Percentiles rank a stretch among this genome's conserved stretches.
These are phyloP conservation scores for Dioscorea dumetorum DNA, from an alignment of 106 monocot species.

Conservation along the genomic window DNA sequence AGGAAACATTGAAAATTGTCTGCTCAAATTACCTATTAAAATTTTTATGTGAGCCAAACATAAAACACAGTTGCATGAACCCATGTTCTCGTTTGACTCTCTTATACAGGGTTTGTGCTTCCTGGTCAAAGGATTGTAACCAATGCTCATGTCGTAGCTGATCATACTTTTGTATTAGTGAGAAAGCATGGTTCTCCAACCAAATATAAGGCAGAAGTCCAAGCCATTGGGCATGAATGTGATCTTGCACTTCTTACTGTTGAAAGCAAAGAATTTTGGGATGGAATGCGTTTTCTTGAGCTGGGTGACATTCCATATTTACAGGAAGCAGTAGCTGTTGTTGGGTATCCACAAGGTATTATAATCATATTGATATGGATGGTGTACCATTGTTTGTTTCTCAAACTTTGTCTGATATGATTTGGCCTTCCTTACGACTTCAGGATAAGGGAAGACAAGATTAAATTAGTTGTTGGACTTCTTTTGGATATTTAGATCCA, in stretches of 20 bases:
- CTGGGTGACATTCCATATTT: slow-evolving; percentile 95
- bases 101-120: slow-evolving; percentile 82
- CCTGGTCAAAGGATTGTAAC: slow-evolving; percentile 72
- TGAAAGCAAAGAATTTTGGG: slow-evolving; percentile 94
- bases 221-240: slow-evolving; percentile 96
- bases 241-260: slow-evolving; percentile 92
- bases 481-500: too few relatives aligned
- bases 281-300: slow-evolving; percentile 84
- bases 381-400: background rate
- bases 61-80: too few relatives aligned
- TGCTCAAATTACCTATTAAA: too few relatives aligned
- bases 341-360: slow-evolving; percentile 97
- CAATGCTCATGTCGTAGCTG: slow-evolving; percentile 97
- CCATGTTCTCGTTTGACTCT: background rate
- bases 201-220: slow-evolving; percentile 89
- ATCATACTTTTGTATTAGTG: slow-evolving; percentile 94
- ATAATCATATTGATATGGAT: background rate
- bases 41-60: too few relatives aligned
- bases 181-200: slow-evolving; percentile 98
- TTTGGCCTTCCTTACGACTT: too few relatives aligned
- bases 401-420: too few relatives aligned
- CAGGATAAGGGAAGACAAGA: too few relatives aligned
- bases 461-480: background rate
- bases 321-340: slow-evolving; percentile 98
- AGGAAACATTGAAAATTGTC: too few relatives aligned